Base-by-base conservation (phyloP, 2,329 filamentous ascomycete species). In the Emergomyces orientalis region DNA sequence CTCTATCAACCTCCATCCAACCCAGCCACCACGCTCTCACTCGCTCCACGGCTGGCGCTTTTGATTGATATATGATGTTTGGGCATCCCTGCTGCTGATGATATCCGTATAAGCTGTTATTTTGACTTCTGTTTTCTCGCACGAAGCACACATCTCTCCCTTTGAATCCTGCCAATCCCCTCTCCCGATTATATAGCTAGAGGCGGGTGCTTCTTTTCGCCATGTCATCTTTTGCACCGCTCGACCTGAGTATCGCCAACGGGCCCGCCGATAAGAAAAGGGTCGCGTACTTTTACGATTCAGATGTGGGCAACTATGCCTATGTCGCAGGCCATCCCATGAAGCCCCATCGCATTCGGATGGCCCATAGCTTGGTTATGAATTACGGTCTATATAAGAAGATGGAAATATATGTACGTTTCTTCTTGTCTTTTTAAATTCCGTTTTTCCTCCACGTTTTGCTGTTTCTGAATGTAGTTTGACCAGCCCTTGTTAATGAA, bases 241-340 rank as follows among this genome's bases (percentile, higher is more conserved):
- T 85, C 67, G 85, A 84, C 72, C 75, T 78, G 68, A 78, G 77
- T 66, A 78, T 76, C 63, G 69, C 76, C 32, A 82, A 83, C 74
- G 80, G 80, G 61, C 72, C 78, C 55, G 78, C 78, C 32, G 79
- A 77, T 69, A 83, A 84, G 74, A 96, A 94, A 79, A 91, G 93
- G 73, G 90, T 97, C 63, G 93, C 93, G 62, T 97, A 97, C 79
- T 97, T 97, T 77, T 97, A 97, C 82, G 93, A 97, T 74, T 95
- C 90, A 2, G 93, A 97, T 78, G 94, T 97, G 73, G 93, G 93
- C 67, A 97, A 97, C 77, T 97, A 97, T 80, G 92, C 93, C 74
- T 97, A 97, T 73, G 91, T 96, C 63, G 82, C 84, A 14, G 83
- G 83, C n/a, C 84, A 85, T 76, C 84, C 85, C 41, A 87, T 87